phyloP scores from a whole-genome alignment of 2,329 filamentous ascomycete genomes.

The Cladosporium sp. region DNA sequence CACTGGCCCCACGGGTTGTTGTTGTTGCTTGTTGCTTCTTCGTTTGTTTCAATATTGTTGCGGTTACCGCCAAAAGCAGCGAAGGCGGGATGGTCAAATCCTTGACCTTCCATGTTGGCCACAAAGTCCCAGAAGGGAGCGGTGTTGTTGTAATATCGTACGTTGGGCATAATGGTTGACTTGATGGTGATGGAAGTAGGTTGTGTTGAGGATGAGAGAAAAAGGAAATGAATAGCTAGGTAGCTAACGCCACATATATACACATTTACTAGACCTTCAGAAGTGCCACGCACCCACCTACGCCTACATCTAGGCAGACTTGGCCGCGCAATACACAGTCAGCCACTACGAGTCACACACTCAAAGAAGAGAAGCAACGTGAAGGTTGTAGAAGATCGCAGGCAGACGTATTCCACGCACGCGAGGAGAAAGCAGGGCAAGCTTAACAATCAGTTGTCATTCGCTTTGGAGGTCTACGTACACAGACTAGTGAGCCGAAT shows the following conservation, averaged over 20 bases:
- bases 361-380: background rate
- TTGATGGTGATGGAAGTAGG: background rate
- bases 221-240: background rate
- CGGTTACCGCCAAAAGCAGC: slow-evolving; percentile 33
- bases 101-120: slow-evolving; percentile 46
- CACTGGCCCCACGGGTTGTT: slow-evolving; percentile 28
- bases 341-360: slow-evolving; percentile 5
- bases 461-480: slow-evolving; percentile 9
- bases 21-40: background rate
- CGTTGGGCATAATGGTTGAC: slow-evolving; percentile 46
- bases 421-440: slow-evolving; percentile 3
- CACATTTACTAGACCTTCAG: background rate
- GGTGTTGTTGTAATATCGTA: slow-evolving; percentile 50
- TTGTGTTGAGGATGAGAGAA: background rate
- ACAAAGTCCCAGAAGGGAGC: slow-evolving; percentile 56
- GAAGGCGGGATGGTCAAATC: slow-evolving; percentile 39
- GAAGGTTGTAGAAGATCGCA: slow-evolving; percentile 10
- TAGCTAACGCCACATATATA: background rate
- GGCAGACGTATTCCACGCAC: slow-evolving; percentile 9
- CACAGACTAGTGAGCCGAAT: background rate
- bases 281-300: too few species aligned
- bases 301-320: slow-evolving; percentile 5
- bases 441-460: slow-evolving; percentile 3
- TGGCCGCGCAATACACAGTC: slow-evolving; percentile 5
- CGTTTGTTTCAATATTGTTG: slow-evolving; percentile 23